Evolutionary conservation across 2,329 filamentous ascomycete species (phyloP).

Genomic region (Calonectria multiphialidica): DNA sequence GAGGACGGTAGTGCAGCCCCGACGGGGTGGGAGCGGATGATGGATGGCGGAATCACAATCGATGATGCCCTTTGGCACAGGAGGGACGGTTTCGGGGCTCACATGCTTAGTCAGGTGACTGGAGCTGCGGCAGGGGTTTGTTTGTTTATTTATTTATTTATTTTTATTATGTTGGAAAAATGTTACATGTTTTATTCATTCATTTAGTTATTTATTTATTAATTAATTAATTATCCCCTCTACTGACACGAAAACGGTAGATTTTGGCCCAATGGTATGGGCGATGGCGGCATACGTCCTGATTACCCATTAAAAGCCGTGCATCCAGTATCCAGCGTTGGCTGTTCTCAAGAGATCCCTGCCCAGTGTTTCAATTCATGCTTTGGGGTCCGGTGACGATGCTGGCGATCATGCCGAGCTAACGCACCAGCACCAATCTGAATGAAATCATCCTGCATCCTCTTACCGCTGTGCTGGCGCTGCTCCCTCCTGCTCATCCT

Average conservation of each 20-base stretch:
- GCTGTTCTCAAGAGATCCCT: background rate
- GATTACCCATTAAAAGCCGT: background rate
- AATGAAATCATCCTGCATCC: background rate
- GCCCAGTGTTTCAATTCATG: conserved; percentile 7
- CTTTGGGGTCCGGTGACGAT: background rate
- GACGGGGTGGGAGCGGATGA: conserved; percentile 32
- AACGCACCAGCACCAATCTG: background rate
- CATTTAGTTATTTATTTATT: no score
- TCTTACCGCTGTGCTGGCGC: background rate
- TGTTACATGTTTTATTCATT: no score
- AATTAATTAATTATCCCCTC: no score
- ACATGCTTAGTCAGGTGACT: conserved; percentile 2
- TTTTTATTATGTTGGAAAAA: no score
- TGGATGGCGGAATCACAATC: conserved; percentile 30
- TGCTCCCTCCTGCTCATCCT: background rate
- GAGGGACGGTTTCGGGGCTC: background rate
- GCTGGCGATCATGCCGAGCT: background rate
- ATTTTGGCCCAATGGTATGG: background rate
- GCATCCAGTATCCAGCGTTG: background rate
- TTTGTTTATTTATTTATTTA: no score
- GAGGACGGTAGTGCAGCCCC: conserved; percentile 29
- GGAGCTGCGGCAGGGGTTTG: background rate
- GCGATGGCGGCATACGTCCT: background rate
- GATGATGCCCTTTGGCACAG: background rate
- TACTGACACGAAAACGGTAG: background rate